These are phyloP conservation scores for Aspergillus pseudoglaucus DNA, from an alignment of 2,329 filamentous ascomycete genomes.

Conservation along the genomic window DNA sequence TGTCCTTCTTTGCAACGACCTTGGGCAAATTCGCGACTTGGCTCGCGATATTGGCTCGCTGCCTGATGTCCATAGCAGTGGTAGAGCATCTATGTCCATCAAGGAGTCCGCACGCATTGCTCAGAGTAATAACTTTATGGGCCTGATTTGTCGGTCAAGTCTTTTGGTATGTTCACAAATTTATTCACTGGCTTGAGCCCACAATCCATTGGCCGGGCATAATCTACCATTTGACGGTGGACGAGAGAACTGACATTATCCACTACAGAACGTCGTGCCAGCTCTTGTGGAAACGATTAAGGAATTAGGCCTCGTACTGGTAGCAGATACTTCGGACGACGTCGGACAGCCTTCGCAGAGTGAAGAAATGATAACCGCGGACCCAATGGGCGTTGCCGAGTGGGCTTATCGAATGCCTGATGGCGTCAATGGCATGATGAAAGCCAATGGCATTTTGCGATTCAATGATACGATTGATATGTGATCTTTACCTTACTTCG, in stretches of 20 bases:
- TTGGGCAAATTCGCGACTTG: constrained; percentile 52
- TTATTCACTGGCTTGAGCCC: neutral
- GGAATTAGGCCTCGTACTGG: constrained; percentile 83
- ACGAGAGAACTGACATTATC: constrained; percentile 5
- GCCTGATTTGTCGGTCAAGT: constrained; percentile 79
- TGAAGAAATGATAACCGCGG: constrained; percentile 15
- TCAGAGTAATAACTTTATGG: constrained; percentile 97
- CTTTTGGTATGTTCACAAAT: constrained; percentile 60
- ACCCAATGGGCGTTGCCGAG: constrained; percentile 28
- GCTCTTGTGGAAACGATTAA: constrained; percentile 91
- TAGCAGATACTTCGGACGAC: constrained; percentile 74
- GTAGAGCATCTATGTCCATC: constrained; percentile 71
- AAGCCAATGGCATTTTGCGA: constrained; percentile 75
- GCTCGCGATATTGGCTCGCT: constrained; percentile 31
- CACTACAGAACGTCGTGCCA: constrained; percentile 74
- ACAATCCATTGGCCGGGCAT: no score
- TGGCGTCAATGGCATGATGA: constrained; percentile 81
- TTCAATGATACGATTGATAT: constrained; percentile 90
- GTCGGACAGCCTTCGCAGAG: constrained; percentile 19
- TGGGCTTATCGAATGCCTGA: constrained; percentile 56
- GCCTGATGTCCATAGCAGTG: constrained; percentile 52
- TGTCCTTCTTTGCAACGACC: constrained; percentile 88
- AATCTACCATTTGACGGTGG: neutral
- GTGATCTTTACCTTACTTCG: constrained; percentile 26
- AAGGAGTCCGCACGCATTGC: constrained; percentile 93